A percentile compares a stretch with the other conserved stretches of the same genome.
phyloP scores from a whole-genome alignment of 208 protist species.

The Acanthamoeba healyi region DNA sequence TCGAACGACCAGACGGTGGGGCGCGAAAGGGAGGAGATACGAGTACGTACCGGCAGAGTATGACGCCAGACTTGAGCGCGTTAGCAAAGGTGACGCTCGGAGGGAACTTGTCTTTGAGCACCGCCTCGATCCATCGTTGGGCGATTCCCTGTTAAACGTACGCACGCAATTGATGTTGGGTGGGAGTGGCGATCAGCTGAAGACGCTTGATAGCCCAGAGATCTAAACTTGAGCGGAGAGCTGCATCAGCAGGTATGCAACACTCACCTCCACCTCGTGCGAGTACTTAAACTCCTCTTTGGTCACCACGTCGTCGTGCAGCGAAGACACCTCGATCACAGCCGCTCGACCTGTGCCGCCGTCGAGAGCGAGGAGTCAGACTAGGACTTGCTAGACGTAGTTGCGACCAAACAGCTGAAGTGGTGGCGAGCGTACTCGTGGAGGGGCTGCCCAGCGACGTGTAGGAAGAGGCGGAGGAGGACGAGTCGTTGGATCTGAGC shows the following conservation, averaged over 20 bases:
- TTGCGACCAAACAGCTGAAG: no score
- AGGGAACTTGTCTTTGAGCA: conserved; percentile 56
- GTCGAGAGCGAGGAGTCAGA: no score
- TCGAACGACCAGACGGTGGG: no score
- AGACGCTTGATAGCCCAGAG: no score
- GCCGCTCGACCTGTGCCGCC: conserved; percentile 43
- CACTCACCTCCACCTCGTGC: conserved; percentile 35
- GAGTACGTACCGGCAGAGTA: not conserved
- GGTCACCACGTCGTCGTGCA: conserved; percentile 32
- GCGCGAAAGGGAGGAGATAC: not conserved
- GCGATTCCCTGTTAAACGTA: not conserved
- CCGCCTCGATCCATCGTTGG: conserved; percentile 60
- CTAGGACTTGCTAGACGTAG: no score
- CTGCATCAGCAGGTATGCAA: no score
- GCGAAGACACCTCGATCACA: conserved; percentile 20
- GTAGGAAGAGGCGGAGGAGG: not conserved
- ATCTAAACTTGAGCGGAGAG: no score
- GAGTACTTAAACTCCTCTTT: conserved; percentile 71
- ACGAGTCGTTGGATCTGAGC: conserved; percentile 38
- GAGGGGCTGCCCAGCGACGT: conserved; percentile 1
- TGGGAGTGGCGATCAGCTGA: not conserved
- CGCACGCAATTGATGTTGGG: not conserved
- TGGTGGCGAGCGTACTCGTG: not conserved
- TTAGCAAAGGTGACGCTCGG: not conserved
- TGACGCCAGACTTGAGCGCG: conserved; percentile 51